phyloP scores from a whole-genome alignment of 371 early-diverging fungal genomes.

The Mycotypha africana region DNA sequence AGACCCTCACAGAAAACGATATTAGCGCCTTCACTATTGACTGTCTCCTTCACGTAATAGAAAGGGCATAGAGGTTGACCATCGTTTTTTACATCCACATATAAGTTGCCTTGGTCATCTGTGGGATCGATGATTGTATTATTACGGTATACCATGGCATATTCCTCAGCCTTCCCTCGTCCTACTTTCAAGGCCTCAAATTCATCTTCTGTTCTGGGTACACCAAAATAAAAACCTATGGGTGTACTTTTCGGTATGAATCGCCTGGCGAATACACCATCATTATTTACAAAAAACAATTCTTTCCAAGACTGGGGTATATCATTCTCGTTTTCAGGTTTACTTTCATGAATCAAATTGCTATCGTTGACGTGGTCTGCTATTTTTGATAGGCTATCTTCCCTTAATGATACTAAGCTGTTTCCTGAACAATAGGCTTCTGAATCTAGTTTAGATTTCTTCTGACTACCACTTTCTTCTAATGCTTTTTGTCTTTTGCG shows the following conservation, averaged over 20 bases:
- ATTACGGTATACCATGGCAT: constrained; percentile 65
- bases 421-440: too few species aligned
- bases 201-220: constrained; percentile 86
- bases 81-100: constrained; percentile 50
- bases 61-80: constrained; percentile 73
- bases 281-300: constrained; percentile 33
- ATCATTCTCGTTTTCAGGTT: too few species aligned
- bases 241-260: constrained; percentile 65
- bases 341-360: neutral
- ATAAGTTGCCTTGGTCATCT: constrained; percentile 69
- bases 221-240: constrained; percentile 87
- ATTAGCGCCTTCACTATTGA: constrained; percentile 41
- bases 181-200: constrained; percentile 75
- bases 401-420: too few species aligned
- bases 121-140: constrained; percentile 84
- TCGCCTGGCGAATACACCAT: constrained; percentile 66
- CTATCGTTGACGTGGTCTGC: too few species aligned
- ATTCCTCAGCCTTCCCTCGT: constrained; percentile 63
- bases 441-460: too few species aligned
- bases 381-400: neutral
- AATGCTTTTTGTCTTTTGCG: constrained; percentile 8
- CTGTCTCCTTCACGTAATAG: constrained; percentile 79
- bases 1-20: constrained; percentile 70
- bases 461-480: neutral
- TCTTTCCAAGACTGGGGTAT: constrained; percentile 42